Evolutionary conservation across 495 filamentous ascomycete genomes (phyloP).

Genomic region (Oleoguttula mirabilis): DNA sequence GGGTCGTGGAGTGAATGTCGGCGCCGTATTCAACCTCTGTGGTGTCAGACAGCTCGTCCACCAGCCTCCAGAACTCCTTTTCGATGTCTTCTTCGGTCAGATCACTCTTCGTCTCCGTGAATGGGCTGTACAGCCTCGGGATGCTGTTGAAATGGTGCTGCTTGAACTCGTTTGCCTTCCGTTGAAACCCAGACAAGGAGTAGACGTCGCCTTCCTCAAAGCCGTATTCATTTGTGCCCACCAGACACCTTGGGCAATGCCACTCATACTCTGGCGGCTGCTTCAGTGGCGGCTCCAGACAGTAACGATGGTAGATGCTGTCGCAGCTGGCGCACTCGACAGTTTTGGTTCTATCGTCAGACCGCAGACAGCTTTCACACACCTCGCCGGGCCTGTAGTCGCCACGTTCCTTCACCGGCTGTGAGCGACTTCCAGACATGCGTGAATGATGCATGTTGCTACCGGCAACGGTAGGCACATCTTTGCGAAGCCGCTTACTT

Average conservation of each 20-base stretch:
- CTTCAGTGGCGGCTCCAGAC: slow-evolving; percentile 78
- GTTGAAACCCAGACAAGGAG: slow-evolving; percentile 90
- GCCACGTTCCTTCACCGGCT: slow-evolving; percentile 47
- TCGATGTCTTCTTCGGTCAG: slow-evolving; percentile 95
- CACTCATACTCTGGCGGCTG: slow-evolving; percentile 74
- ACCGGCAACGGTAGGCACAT: slow-evolving; percentile 78
- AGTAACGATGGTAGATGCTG: slow-evolving; percentile 72
- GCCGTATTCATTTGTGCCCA: slow-evolving; percentile 92
- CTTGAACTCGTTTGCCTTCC: slow-evolving; percentile 90
- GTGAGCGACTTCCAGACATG: slow-evolving; percentile 57
- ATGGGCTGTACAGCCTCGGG: slow-evolving; percentile 15
- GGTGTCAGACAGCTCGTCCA: slow-evolving; percentile 83
- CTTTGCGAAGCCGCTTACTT: slow-evolving; percentile 89
- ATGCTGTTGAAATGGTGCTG: slow-evolving; percentile 60
- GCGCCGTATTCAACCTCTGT: slow-evolving; percentile 98
- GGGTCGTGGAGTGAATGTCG: slow-evolving; percentile 96
- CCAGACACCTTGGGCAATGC: slow-evolving; percentile 92
- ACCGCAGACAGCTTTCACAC: slow-evolving; percentile 78
- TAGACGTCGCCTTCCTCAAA: slow-evolving; percentile 97
- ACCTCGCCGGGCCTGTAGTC: slow-evolving; percentile 65
- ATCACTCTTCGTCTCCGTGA: slow-evolving; percentile 44
- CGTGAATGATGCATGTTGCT: slow-evolving; percentile 94
- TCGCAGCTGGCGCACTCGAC: slow-evolving; percentile 91
- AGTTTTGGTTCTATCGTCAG: slow-evolving; percentile 57
- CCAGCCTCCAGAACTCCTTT: slow-evolving; percentile 90